Conservation (phyloP, 176 grass and related monocot genomes). For the Puccinellia tenuiflora region DNA sequence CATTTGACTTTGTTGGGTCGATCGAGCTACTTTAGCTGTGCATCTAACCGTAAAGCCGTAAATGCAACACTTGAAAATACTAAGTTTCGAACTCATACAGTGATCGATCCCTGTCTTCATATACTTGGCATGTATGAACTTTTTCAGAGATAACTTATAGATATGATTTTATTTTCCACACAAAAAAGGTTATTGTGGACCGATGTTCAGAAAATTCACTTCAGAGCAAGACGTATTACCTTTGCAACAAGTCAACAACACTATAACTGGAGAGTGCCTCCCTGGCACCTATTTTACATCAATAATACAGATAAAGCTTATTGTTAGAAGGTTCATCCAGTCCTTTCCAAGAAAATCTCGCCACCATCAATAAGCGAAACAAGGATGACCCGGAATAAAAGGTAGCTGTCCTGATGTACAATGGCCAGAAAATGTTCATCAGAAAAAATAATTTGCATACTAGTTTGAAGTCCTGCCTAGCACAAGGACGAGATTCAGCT, state of each 20-base stretch:
- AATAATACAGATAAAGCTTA: neutral
- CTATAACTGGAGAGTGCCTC: neutral
- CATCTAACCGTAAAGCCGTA: neutral
- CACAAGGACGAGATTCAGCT: neutral
- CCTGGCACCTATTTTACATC: neutral
- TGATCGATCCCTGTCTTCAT: neutral
- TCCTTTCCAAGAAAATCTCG: neutral
- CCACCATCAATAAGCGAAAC: neutral
- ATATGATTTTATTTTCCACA: too few relatives aligned
- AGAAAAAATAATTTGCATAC: neutral
- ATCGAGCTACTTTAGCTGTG: too few relatives aligned
- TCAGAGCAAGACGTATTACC: too few relatives aligned
- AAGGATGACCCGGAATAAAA: neutral
- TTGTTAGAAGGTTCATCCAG: neutral
- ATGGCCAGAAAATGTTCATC: neutral
- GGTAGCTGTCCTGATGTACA: neutral
- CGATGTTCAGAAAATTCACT: too few relatives aligned
- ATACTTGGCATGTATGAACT: neutral
- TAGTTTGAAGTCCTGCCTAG: neutral
- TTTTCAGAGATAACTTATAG: neutral
- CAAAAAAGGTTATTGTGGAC: too few relatives aligned
- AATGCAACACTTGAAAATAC: neutral
- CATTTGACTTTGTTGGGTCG: too few relatives aligned
- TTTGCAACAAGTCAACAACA: neutral
- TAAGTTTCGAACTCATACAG: neutral